These are phyloP conservation scores for Bocquillonia castaneifolia DNA, from an alignment of 441 rosid genomes.

Conservation along the genomic window DNA sequence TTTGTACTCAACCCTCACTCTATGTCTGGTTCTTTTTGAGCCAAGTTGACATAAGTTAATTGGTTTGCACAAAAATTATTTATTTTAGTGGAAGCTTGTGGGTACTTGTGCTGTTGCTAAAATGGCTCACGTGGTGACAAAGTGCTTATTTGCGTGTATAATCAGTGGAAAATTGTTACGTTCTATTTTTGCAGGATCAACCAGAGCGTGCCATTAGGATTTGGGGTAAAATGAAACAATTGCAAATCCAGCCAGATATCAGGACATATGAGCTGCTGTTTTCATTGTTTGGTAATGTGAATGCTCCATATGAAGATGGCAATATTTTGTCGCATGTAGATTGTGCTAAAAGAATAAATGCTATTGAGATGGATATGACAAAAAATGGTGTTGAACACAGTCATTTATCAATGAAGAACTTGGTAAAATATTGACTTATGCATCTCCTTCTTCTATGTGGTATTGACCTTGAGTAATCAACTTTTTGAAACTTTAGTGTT, in stretches of 20 bases:
- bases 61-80: background rate
- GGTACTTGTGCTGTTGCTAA: background rate
- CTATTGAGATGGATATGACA: constrained; percentile 73
- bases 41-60: no score
- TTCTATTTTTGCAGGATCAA: constrained; percentile 53
- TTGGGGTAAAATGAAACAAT: constrained; percentile 67
- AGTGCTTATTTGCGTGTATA: no score
- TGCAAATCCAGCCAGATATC: constrained; percentile 50
- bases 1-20: no score
- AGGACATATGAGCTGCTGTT: constrained; percentile 66
- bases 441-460: constrained; percentile 17
- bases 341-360: constrained; percentile 58
- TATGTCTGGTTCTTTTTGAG: no score
- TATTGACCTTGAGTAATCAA: constrained; percentile 8
- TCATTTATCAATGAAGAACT: constrained; percentile 47
- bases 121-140: no score
- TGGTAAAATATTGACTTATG: constrained; percentile 43
- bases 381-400: constrained; percentile 66
- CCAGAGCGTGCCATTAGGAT: constrained; percentile 70
- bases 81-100: background rate
- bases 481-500: background rate
- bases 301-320: constrained; percentile 71
- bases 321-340: constrained; percentile 51
- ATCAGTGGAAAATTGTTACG: constrained; percentile 9
- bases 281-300: constrained; percentile 67